A percentile compares a stretch with the other conserved stretches of the same genome.
Conservation (phyloP, 1,284 basidiomycete species). For the Puccinia novopanici region DNA sequence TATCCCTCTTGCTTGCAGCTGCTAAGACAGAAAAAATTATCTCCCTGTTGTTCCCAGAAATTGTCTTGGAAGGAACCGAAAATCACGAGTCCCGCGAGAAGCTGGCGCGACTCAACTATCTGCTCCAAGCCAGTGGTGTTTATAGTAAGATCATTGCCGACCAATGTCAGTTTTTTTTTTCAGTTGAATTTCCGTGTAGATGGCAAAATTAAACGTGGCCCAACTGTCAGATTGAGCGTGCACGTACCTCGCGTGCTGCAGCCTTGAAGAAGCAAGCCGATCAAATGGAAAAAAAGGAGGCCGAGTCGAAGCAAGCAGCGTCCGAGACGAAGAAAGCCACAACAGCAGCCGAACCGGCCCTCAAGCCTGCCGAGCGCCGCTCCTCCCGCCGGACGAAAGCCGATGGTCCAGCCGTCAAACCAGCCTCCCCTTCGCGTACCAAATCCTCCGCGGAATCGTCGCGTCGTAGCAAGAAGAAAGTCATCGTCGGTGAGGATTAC, state of each 20-base stretch:
- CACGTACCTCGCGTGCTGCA: slow-evolving; percentile 33
- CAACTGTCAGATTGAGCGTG: slow-evolving; percentile 30
- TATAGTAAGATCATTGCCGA: slow-evolving; percentile 50
- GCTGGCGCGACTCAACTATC: slow-evolving; percentile 43
- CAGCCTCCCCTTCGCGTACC: neutral
- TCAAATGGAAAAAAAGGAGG: slow-evolving; percentile 9
- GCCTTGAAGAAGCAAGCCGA: slow-evolving; percentile 35
- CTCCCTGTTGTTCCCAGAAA: neutral
- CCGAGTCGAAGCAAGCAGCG: neutral
- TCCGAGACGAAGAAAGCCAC: slow-evolving; percentile 9
- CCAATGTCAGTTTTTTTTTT: slow-evolving; percentile 27
- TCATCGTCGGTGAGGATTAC: neutral
- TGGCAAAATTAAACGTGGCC: too few relatives aligned
- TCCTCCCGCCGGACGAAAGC: slow-evolving; percentile 27
- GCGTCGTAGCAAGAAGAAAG: neutral
- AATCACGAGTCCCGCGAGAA: slow-evolving; percentile 39
- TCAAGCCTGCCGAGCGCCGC: slow-evolving; percentile 9
- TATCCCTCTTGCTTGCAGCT: neutral
- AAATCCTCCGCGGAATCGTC: neutral
- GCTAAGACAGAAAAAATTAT: neutral
- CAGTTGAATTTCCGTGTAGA: neutral
- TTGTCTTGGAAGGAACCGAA: slow-evolving; percentile 37
- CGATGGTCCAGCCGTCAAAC: slow-evolving; percentile 2
- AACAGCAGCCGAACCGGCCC: neutral
- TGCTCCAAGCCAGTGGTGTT: slow-evolving; percentile 45